Percentiles rank a stretch among this genome's conserved stretches.
Evolutionary conservation across 768 basidiomycete species (phyloP).

Genomic region (Rhodosporidiobolus odoratus): DNA sequence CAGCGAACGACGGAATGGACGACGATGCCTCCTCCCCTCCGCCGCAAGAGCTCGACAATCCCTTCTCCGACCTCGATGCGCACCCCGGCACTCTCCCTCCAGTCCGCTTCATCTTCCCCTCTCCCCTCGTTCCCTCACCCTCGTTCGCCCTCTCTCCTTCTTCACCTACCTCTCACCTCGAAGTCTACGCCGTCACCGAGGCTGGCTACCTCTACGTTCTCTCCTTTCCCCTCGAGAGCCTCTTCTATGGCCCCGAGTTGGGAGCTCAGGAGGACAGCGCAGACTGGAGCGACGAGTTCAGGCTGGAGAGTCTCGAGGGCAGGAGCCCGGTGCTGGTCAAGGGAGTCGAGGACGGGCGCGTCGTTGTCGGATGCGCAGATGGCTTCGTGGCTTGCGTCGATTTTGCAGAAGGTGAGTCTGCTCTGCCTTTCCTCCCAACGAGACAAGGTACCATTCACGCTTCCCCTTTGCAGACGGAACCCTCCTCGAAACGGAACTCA

Average conservation of each 20-base stretch:
- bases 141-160: not conserved
- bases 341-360: slow-evolving; percentile 15
- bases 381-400: slow-evolving; percentile 4
- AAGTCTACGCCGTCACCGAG: slow-evolving; percentile 64
- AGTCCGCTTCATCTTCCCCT: slow-evolving; percentile 56
- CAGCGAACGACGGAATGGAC: not conserved
- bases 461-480: not conserved
- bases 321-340: slow-evolving; percentile 22
- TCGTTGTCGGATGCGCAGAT: slow-evolving; percentile 23
- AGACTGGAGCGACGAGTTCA: slow-evolving; percentile 63
- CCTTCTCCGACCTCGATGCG: slow-evolving; percentile 7
- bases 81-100: slow-evolving; percentile 52
- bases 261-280: not conserved
- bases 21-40: too few species aligned
- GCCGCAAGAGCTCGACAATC: too few species aligned
- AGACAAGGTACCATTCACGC: not conserved
- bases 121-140: slow-evolving; percentile 19
- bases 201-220: slow-evolving; percentile 69
- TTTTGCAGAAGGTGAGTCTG: slow-evolving; percentile 7
- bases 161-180: slow-evolving; percentile 49
- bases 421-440: not conserved
- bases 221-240: slow-evolving; percentile 57
- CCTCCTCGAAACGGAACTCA: slow-evolving; percentile 26
- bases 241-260: slow-evolving; percentile 32
- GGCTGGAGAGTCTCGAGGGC: slow-evolving; percentile 45